Conservation (phyloP, 2,329 filamentous ascomycete species). For the Metarhizium rileyi region DNA sequence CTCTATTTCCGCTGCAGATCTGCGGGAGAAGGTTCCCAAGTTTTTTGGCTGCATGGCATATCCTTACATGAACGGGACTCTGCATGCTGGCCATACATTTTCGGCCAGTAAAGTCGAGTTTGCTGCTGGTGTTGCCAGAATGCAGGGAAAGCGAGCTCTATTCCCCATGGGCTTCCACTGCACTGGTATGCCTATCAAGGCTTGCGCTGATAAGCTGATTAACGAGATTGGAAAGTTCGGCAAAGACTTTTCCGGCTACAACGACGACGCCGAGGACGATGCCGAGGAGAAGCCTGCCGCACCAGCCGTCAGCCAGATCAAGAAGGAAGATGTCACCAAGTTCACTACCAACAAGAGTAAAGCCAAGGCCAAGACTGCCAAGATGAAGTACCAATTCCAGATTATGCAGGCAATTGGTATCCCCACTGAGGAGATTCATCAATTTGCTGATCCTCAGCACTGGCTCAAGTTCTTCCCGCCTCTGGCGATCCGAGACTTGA, state of each 20-base stretch:
- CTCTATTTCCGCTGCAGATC: conserved; percentile 61
- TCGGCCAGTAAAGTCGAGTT: conserved; percentile 92
- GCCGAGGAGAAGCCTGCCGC: conserved; percentile 36
- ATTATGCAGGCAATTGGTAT: conserved; percentile 91
- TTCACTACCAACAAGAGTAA: conserved; percentile 92
- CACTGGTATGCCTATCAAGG: conserved; percentile 97
- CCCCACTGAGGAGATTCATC: conserved; percentile 78
- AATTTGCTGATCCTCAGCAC: conserved; percentile 81
- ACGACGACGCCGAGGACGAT: conserved; percentile 41
- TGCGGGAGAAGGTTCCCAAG: conserved; percentile 77
- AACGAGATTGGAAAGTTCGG: conserved; percentile 87
- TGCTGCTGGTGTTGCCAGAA: conserved; percentile 71
- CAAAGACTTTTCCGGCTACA: conserved; percentile 70
- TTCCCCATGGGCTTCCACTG: conserved; percentile 89
- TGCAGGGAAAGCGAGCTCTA: conserved; percentile 79
- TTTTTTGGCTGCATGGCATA: conserved; percentile 60
- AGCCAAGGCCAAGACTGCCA: conserved; percentile 77
- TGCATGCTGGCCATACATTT: conserved; percentile 89
- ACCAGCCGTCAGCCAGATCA: conserved; percentile 53
- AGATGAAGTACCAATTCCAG: conserved; percentile 92
- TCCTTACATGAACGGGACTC: conserved; percentile 73
- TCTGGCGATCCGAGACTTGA: conserved; percentile 58
- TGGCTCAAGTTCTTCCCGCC: conserved; percentile 83
- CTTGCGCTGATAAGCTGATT: conserved; percentile 88
- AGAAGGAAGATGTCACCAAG: conserved; percentile 81